phyloP scores from a whole-genome alignment of 1,139 yeast genomes.

The Yamadazyma spencermartinsiae region DNA sequence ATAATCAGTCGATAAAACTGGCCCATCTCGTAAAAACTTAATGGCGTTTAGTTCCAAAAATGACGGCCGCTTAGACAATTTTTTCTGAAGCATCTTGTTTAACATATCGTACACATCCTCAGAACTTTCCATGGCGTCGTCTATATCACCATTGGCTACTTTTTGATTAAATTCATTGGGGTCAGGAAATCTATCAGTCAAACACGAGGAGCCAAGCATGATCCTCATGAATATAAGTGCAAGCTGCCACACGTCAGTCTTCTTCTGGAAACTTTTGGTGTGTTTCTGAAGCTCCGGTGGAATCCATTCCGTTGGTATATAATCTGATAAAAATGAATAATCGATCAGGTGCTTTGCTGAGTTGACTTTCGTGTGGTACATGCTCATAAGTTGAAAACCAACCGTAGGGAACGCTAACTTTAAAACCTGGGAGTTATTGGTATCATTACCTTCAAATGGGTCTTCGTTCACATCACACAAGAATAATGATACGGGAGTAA shows the following conservation, averaged over 20 bases:
- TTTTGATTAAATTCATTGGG: conserved; percentile 64
- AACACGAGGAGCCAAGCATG: conserved; percentile 53
- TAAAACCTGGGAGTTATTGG: conserved; percentile 34
- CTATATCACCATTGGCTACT: conserved; percentile 39
- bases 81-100: conserved; percentile 60
- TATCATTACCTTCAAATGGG: conserved; percentile 8
- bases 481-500: conserved; percentile 61
- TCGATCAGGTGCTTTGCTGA: conserved; percentile 8
- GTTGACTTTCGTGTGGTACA: conserved; percentile 52
- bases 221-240: conserved; percentile 78
- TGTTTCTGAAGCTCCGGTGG: conserved; percentile 70
- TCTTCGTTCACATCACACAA: conserved; percentile 23
- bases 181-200: conserved; percentile 50
- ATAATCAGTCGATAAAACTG: conserved; percentile 26
- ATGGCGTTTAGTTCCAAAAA: conserved; percentile 84
- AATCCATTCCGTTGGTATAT: conserved; percentile 51
- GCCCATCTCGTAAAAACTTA: conserved; percentile 74
- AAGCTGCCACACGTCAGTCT: conserved; percentile 90
- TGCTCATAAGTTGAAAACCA: conserved; percentile 62
- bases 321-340: conserved; percentile 15
- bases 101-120: conserved; percentile 62
- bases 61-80: conserved; percentile 72
- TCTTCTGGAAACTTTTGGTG: conserved; percentile 55
- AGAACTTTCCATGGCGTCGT: conserved; percentile 33
- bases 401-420: conserved; percentile 71